Base-by-base conservation (phyloP, 148 eudicot species). In the Rheum nobile region DNA sequence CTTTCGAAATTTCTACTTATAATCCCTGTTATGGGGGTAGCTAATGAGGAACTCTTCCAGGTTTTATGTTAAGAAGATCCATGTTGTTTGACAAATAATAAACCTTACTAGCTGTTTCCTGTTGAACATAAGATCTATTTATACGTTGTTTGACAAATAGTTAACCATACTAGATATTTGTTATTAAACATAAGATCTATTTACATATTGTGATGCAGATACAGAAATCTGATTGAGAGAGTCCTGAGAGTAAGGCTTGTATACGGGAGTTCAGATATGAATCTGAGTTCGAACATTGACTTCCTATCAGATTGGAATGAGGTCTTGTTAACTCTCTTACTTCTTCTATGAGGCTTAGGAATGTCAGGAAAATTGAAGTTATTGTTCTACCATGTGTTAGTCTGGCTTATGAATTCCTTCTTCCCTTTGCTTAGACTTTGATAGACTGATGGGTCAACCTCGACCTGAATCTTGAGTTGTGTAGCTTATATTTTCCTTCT, bases 251-350 rank as follows among this genome's bases (percentile, higher is more conserved):
- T 97, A 68, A 94, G 98, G 83, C 97, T 94, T 73, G 96, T 91
- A 73, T 94, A 94, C 75, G 96, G 87, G 77, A 89, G 93, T 77
- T 96, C 98, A 61, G 80, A 89, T 76, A 94, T 88, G 98, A 94
- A 91, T 72, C 87, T 93, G 57, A 79, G 96, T 70, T 93, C 88
- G 84, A 91, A 91, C 81, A 91, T 91, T 93, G 91, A 94, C 76
- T 88, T 96, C 74, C 97, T 89, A 77, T 88, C 91, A 78, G 97
- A 89, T 74, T 94, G 98, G 98, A 91, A 94, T 78, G 98, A 94
- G 79, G 89, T 91, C 77, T 94, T 97, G 83, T 97, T 89, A 91
- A 76, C 19, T 75, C 34, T 71, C 71, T 35, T 31, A 6, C 35
- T 65, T 65, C 22, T 59, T 59, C 67, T 59, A 59, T 29, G 34